A percentile compares a stretch with the other conserved stretches of the same genome.
These are phyloP conservation scores for Spergularia marina DNA, from an alignment of 148 eudicot genomes.

Conservation along the genomic window DNA sequence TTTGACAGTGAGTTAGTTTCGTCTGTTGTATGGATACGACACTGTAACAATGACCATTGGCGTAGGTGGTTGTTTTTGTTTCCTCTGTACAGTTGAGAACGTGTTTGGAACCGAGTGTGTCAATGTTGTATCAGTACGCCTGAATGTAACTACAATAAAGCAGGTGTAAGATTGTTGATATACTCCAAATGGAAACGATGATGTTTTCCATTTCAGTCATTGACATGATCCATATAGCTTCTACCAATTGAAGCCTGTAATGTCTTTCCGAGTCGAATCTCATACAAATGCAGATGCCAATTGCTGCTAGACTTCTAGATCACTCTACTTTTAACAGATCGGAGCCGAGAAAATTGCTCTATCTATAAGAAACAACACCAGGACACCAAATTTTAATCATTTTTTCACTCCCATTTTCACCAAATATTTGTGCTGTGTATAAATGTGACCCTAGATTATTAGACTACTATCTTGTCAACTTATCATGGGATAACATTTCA, in stretches of 20 bases:
- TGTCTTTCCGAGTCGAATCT: no score
- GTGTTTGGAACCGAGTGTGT: background rate
- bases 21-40: conserved; percentile 19
- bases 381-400: conserved; percentile 3
- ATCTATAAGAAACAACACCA: background rate
- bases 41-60: conserved; percentile 4
- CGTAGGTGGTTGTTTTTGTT: no score
- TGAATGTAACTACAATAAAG: background rate
- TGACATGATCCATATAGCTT: no score
- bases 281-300: no score
- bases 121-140: background rate
- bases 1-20: no score
- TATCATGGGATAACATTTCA: conserved; percentile 6
- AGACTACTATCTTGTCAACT: background rate
- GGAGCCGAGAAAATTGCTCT: no score
- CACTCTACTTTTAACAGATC: no score
- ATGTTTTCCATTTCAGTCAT: background rate
- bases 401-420: no score
- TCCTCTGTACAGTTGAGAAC: conserved; percentile 11
- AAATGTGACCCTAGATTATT: background rate
- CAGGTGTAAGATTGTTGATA: background rate
- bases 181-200: background rate
- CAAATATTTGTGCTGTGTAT: background rate
- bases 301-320: no score
- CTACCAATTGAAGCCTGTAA: no score